These are phyloP conservation scores for Malbranchea zuffiana DNA, from an alignment of 2,329 filamentous ascomycete species.

Conservation along the genomic window DNA sequence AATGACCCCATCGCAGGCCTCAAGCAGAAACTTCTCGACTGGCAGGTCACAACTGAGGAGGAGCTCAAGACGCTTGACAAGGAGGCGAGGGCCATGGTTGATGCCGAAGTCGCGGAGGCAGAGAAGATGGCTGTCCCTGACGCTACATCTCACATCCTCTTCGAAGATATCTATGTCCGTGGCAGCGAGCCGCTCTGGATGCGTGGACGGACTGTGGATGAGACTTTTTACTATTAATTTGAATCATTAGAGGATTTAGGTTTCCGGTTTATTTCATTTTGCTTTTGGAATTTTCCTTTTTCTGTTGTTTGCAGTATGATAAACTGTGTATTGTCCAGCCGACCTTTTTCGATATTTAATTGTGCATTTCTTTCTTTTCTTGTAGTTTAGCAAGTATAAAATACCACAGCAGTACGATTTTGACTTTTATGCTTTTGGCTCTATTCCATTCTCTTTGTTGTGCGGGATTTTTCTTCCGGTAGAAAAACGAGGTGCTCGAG, in stretches of 20 bases:
- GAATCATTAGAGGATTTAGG: neutral
- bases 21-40: constrained; percentile 96
- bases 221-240: constrained; percentile 69
- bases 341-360: constrained; percentile 1
- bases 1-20: constrained; percentile 96
- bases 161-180: constrained; percentile 88
- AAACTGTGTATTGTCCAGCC: constrained; percentile 4
- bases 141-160: constrained; percentile 69
- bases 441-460: too few relatives aligned
- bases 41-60: constrained; percentile 81
- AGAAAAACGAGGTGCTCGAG: too few relatives aligned
- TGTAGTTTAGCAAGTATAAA: constrained; percentile 10
- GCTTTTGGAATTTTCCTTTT: neutral
- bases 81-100: constrained; percentile 73
- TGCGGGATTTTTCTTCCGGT: too few relatives aligned
- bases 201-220: constrained; percentile 76
- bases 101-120: constrained; percentile 78
- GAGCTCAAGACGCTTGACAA: constrained; percentile 96
- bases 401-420: constrained; percentile 3
- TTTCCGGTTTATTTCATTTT: neutral
- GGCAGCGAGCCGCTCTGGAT: constrained; percentile 82
- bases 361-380: neutral
- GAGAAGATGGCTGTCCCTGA: constrained; percentile 81
- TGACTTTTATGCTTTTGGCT: too few relatives aligned
- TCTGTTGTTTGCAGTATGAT: too few relatives aligned